Percentiles rank a stretch among this genome's conserved stretches.
phyloP scores from a whole-genome alignment of 1,284 basidiomycete species.

The Ustilago shanxiensis region DNA sequence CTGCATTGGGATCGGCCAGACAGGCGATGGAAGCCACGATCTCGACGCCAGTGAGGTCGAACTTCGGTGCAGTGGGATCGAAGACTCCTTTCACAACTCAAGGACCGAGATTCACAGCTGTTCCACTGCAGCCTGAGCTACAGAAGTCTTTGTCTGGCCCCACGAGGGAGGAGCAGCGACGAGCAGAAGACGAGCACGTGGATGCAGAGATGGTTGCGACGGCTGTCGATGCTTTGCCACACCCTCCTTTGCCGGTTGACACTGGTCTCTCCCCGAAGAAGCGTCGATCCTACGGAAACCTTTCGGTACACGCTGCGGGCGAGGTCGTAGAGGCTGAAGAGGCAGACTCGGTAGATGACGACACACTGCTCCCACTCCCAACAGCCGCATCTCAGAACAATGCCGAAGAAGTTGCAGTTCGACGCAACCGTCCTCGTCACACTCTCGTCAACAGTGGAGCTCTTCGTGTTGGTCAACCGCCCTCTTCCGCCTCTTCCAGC shows the following conservation, averaged over 20 bases:
- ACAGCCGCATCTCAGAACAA: background rate
- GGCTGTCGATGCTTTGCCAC: slow-evolving; percentile 11
- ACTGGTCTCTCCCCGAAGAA: slow-evolving; percentile 39
- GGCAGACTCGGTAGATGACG: slow-evolving; percentile 15
- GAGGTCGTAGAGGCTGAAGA: slow-evolving; percentile 4
- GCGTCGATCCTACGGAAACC: slow-evolving; percentile 46
- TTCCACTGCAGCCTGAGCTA: slow-evolving; percentile 26
- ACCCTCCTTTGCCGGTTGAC: slow-evolving; percentile 27
- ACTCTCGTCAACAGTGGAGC: slow-evolving; percentile 53
- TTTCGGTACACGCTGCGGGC: slow-evolving; percentile 35
- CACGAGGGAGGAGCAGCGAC: background rate
- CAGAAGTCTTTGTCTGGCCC: slow-evolving; percentile 13
- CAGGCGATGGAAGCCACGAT: background rate
- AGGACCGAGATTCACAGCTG: slow-evolving; percentile 27
- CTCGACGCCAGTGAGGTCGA: slow-evolving; percentile 22
- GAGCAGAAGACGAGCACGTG: background rate
- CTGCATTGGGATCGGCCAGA: background rate
- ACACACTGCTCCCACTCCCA: slow-evolving; percentile 24
- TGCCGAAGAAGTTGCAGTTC: slow-evolving; percentile 9
- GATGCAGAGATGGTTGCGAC: slow-evolving; percentile 14
- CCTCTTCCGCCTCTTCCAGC: slow-evolving; percentile 1
- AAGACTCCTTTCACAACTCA: slow-evolving; percentile 33
- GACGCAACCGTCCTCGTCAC: slow-evolving; percentile 32
- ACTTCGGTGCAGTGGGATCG: background rate
- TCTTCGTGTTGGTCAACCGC: slow-evolving; percentile 11